Evolutionary conservation across 495 filamentous ascomycete species (phyloP).

Genomic region (Aspergillus panamensis): DNA sequence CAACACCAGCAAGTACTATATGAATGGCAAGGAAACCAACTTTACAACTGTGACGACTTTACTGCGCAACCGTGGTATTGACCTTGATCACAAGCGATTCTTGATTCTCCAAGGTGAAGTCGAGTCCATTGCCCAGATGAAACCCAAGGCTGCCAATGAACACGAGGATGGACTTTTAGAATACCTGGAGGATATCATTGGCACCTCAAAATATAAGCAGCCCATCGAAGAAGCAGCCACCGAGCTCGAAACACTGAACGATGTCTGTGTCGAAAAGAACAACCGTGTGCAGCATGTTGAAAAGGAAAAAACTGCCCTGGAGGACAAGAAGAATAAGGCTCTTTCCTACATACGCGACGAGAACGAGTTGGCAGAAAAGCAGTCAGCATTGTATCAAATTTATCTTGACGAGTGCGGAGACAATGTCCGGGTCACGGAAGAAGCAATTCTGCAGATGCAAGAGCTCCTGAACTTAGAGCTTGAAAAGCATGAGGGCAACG

Average conservation of each 20-base stretch:
- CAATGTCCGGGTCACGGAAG: conserved; percentile 84
- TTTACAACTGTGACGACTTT: conserved; percentile 87
- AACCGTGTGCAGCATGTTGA: conserved; percentile 94
- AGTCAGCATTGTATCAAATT: conserved; percentile 85
- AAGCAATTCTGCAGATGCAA: conserved; percentile 87
- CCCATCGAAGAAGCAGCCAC: conserved; percentile 91
- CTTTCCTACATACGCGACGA: conserved; percentile 84
- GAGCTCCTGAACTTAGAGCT: conserved; percentile 81
- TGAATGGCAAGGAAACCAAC: conserved; percentile 81
- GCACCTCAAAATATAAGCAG: conserved; percentile 94
- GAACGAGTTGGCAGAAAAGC: conserved; percentile 86
- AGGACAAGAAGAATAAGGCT: conserved; percentile 95
- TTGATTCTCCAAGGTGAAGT: conserved; percentile 96
- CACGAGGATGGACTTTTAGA: conserved; percentile 95
- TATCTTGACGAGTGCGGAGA: conserved; percentile 83
- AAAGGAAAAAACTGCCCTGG: conserved; percentile 87
- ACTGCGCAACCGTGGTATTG: conserved; percentile 84
- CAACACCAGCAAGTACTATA: conserved; percentile 96
- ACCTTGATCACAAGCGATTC: conserved; percentile 97
- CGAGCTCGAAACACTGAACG: conserved; percentile 87
- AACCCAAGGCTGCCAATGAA: conserved; percentile 88
- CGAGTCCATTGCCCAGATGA: conserved; percentile 99
- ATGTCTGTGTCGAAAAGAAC: conserved; percentile 91
- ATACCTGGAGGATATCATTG: conserved; percentile 97
- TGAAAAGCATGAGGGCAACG: conserved; percentile 86